Conservation (phyloP, 139 green algal genomes). For the Asterochloris erici region DNA sequence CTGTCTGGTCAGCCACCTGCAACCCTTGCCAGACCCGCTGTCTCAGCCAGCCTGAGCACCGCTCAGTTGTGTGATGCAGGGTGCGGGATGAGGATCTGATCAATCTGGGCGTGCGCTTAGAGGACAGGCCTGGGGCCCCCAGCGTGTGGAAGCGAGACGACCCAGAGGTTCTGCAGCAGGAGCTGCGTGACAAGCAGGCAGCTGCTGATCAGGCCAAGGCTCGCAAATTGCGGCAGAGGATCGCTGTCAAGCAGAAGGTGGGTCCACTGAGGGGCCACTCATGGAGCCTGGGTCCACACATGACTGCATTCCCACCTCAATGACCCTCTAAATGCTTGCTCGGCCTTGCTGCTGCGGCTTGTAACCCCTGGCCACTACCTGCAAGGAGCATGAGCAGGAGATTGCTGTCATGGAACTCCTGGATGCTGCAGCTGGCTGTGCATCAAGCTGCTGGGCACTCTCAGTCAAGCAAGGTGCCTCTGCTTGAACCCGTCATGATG, state of each 20-base stretch:
- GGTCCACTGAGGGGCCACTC: neutral
- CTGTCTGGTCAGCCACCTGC: neutral
- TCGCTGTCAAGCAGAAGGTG: slow-evolving; percentile 19
- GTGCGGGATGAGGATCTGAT: slow-evolving; percentile 82
- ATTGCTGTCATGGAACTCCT: too few species aligned
- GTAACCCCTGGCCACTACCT: neutral
- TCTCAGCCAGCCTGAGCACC: neutral
- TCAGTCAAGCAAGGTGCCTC: too few species aligned
- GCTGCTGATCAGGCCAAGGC: slow-evolving; percentile 51
- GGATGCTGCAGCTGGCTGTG: too few species aligned
- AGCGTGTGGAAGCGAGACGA: slow-evolving; percentile 93
- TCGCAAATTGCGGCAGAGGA: slow-evolving; percentile 6
- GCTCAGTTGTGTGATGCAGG: slow-evolving; percentile 23
- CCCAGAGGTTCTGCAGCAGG: slow-evolving; percentile 60
- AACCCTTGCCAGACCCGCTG: neutral
- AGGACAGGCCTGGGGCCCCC: slow-evolving; percentile 77
- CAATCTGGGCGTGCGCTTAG: slow-evolving; percentile 87
- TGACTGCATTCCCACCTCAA: neutral
- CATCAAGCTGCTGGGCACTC: too few species aligned
- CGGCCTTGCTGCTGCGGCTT: neutral
- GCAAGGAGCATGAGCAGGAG: neutral
- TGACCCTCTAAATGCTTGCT: neutral
- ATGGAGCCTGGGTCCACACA: neutral
- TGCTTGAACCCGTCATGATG: too few species aligned
- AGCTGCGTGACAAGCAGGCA: slow-evolving; percentile 39